Base-by-base conservation (phyloP, 108 stramenopile genomes). In the Nannochloropsis salina region DNA sequence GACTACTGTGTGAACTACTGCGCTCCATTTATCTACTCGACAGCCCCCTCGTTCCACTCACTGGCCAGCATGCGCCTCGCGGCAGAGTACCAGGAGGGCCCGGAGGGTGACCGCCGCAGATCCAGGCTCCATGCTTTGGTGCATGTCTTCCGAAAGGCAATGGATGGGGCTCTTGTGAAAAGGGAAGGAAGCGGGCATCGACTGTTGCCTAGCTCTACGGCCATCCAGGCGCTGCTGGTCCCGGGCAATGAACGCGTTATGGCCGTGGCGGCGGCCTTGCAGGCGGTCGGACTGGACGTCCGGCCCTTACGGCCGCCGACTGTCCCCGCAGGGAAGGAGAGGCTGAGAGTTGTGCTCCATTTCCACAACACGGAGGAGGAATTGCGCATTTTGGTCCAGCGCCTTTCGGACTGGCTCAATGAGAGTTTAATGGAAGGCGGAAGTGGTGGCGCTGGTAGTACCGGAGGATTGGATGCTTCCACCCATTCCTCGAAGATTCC, bases 21-120 rank as follows among this genome's bases (percentile, higher is more conserved):
- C 31, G 91, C 95, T 84, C 98, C 98, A 47, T 93, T 98, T 83
- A 92, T 98, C 40, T 98, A 98, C 91, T 96, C 96, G 18, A 98
- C 98, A 1, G 90, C 96, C 18, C 89, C 95, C 2, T 95, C 96
- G 12, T 83, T 92, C 9, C 95, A 96, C 90, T 86, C 45, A 6
- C 2, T 42, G 18, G 86, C 44, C 15, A 31, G 47, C 41, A 81
- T 44, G 21, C 81, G 81, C 31, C 40, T 40, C 11, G 81, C 81
- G 40, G 61, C 40, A 10, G 41, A 43, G 42, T 20, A 43, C 42
- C 18, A 74, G n/a, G 87, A 91, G 82, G 84, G 91, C n/a, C 10
- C 8, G 10, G 90, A 83, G 21, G 95, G 94, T 5, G 90, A 93
- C 74, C 44, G 42, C 61, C 85, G 92, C 41, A 92, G 94, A 44